Percentiles rank a stretch among this genome's conserved stretches.
These are phyloP conservation scores for Naganishia vaughanmartiniae DNA, from an alignment of 768 basidiomycete species.

Conservation along the genomic window DNA sequence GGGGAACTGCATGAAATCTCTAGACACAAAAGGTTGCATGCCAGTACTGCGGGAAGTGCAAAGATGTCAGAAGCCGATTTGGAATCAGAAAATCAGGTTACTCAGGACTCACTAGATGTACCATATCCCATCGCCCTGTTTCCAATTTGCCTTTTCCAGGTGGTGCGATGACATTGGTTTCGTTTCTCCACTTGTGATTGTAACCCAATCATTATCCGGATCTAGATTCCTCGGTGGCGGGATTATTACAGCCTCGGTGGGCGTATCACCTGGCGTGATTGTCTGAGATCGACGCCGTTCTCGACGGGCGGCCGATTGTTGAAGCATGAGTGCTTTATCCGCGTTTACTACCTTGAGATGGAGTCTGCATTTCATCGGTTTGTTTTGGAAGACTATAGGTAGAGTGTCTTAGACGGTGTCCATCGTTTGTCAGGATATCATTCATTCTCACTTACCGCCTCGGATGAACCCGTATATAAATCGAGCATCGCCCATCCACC, in stretches of 20 bases:
- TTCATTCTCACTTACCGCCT: constrained; percentile 6
- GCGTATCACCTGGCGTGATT: background rate
- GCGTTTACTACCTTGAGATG: constrained; percentile 43
- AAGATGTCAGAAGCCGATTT: background rate
- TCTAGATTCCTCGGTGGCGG: constrained; percentile 35
- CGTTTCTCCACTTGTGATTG: constrained; percentile 36
- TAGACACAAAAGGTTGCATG: constrained; percentile 41
- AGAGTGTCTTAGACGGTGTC: background rate
- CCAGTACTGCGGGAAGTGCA: constrained; percentile 34
- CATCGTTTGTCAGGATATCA: background rate
- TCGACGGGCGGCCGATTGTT: constrained; percentile 28
- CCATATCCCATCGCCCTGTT: constrained; percentile 45
- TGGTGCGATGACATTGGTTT: constrained; percentile 4
- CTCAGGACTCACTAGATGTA: constrained; percentile 46
- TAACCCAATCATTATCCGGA: constrained; percentile 46
- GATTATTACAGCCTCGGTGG: constrained; percentile 28
- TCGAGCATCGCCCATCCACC: constrained; percentile 52
- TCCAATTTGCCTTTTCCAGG: constrained; percentile 35
- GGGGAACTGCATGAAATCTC: constrained; percentile 52
- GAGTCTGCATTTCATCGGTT: constrained; percentile 39
- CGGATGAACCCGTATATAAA: constrained; percentile 48
- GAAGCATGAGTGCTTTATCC: constrained; percentile 40
- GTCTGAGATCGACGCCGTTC: background rate
- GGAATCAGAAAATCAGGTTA: background rate
- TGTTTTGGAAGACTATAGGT: constrained; percentile 31